Base-by-base conservation (phyloP, 306 rosid species). In the Quercus alba region DNA sequence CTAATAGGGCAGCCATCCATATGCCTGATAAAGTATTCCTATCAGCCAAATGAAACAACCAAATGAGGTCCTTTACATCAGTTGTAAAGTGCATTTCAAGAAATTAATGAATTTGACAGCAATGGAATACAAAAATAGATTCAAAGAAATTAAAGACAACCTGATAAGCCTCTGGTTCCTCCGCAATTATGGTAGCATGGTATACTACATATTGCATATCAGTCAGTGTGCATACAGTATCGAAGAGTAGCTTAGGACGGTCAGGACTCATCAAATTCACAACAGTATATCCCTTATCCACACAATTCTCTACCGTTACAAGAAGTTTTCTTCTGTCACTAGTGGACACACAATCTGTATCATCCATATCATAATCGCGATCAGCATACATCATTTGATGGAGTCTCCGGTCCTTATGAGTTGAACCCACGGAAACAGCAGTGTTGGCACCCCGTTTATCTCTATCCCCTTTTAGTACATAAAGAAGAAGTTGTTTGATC, bases 341-440 rank as follows among this genome's bases (percentile, higher is more conserved):
- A 26, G 85, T 82, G 56, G 97, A 59, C 52, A 83, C 87, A 71
- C 76, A 75, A 70, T 87, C 89, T 25, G 77, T 76, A 64, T 85
- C 87, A 18, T 72, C 81, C 14, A 78, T 62, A 56, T 90, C 98
- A 67, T 93, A 95, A 85, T 95, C 99, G 1, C 99, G 99, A 77
- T 93, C 98, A 5, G 97, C 99, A 38, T 95, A 95, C 99, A 95
- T 95, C 98, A 95, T 82, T 76, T 95, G 99, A 58, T 95, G 99
- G 81, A 95, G 89, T 88, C 99, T 89, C 86, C 99, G 86, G 49
- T 95, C 98, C 91, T 95, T 95, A 77, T 95, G 98, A 74, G 99
- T 95, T 58, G 97, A 93, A 70, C 87, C 94, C 82, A 93, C 86
- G 10, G 99, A 95, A 81, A 95, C 98, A 28, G 94, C 94, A 66